phyloP scores from a whole-genome alignment of 495 filamentous ascomycete species.

The Lophium mytilinum region DNA sequence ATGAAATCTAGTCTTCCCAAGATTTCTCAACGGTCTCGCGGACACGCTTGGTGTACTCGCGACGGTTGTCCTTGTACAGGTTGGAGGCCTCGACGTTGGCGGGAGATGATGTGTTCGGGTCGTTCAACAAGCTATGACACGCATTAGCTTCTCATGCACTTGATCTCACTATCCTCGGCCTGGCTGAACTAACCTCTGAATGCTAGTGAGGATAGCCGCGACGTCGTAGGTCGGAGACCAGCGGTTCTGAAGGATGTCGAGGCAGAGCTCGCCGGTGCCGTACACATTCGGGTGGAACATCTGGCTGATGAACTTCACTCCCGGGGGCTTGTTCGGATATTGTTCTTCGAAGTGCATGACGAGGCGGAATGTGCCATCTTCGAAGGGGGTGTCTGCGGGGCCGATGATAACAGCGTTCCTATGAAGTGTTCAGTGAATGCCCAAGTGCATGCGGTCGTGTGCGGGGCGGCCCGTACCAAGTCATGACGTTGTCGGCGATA shows the following conservation, averaged over 20 bases:
- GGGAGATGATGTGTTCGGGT: slow-evolving; percentile 94
- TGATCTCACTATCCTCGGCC: neutral
- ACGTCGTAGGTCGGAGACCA: slow-evolving; percentile 99
- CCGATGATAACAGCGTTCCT: slow-evolving; percentile 99
- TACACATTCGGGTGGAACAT: slow-evolving; percentile 99
- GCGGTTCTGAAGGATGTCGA: slow-evolving; percentile 95
- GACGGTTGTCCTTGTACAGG: slow-evolving; percentile 94
- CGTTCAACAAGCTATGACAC: slow-evolving; percentile 74
- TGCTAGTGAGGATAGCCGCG: slow-evolving; percentile 91
- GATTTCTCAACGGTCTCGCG: slow-evolving; percentile 97
- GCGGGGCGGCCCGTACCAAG: slow-evolving; percentile 57
- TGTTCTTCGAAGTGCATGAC: slow-evolving; percentile 99
- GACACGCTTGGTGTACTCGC: slow-evolving; percentile 92
- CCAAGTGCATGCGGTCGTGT: slow-evolving; percentile 5
- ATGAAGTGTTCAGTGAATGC: slow-evolving; percentile 7
- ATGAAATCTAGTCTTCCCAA: slow-evolving; percentile 60
- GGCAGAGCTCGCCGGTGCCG: slow-evolving; percentile 88
- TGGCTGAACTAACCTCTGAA: slow-evolving; percentile 66
- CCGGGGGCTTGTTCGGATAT: slow-evolving; percentile 95
- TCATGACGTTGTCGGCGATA: slow-evolving; percentile 98
- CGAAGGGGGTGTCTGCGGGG: slow-evolving; percentile 93
- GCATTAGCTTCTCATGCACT: slow-evolving; percentile 4
- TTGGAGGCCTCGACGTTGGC: slow-evolving; percentile 98
- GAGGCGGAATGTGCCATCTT: slow-evolving; percentile 94
- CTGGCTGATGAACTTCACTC: slow-evolving; percentile 95